These are phyloP conservation scores for Telfairia occidentalis DNA, from an alignment of 331 rosid species.

Conservation along the genomic window DNA sequence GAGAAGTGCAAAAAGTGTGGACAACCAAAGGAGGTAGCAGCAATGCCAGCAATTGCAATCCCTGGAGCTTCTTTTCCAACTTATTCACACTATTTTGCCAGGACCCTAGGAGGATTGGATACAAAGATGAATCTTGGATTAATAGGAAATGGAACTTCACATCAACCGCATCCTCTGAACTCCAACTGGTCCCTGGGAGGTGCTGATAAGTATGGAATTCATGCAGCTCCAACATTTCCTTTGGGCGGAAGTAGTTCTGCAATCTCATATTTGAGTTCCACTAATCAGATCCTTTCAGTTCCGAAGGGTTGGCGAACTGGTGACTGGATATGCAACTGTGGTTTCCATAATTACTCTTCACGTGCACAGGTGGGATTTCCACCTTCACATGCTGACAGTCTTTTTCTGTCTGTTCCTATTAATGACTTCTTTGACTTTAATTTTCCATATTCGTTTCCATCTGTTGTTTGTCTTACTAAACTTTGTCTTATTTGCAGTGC, in stretches of 20 bases:
- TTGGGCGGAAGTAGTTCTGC: constrained; percentile 44
- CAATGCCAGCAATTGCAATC: constrained; percentile 83
- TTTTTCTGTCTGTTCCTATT: constrained; percentile 10
- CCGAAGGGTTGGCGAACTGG: constrained; percentile 88
- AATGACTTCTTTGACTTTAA: neutral
- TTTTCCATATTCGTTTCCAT: neutral
- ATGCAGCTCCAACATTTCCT: constrained; percentile 43
- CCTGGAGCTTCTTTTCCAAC: constrained; percentile 67
- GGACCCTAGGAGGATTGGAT: constrained; percentile 60
- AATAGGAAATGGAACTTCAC: constrained; percentile 44
- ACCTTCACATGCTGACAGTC: neutral
- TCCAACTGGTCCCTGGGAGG: constrained; percentile 52
- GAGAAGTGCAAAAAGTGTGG: constrained; percentile 98
- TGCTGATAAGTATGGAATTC: constrained; percentile 50
- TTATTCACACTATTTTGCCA: constrained; percentile 54
- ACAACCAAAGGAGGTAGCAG: constrained; percentile 86
- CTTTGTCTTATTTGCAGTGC: constrained; percentile 54
- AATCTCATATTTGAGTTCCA: constrained; percentile 36
- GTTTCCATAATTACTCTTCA: constrained; percentile 89
- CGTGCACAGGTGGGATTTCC: constrained; percentile 55
- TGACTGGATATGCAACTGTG: constrained; percentile 89
- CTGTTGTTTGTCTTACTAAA: constrained; percentile 25
- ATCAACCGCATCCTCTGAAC: constrained; percentile 37
- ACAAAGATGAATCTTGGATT: constrained; percentile 53
- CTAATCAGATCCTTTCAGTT: constrained; percentile 31